Conservation (phyloP, 148 eudicot genomes). For the Pharnaceum exiguum region DNA sequence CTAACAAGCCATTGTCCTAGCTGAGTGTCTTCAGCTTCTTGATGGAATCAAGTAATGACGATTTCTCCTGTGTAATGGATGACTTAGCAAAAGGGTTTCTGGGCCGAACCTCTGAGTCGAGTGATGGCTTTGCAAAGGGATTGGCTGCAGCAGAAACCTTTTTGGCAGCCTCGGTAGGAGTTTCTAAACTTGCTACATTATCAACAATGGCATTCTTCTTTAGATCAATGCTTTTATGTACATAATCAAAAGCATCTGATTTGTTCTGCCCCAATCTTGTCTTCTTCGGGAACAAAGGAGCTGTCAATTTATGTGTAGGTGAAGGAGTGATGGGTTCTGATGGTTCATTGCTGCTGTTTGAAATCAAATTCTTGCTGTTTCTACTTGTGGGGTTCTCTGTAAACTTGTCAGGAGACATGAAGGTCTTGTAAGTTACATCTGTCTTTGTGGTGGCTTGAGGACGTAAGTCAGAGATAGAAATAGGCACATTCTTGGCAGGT, state of each 20-base stretch:
- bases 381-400: conserved; percentile 10
- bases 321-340: conserved; percentile 40
- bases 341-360: conserved; percentile 32
- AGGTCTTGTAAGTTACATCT: conserved; percentile 11
- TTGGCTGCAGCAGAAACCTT: conserved; percentile 44
- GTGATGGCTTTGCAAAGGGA: conserved; percentile 39
- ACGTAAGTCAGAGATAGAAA: conserved; percentile 17
- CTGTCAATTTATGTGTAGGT: conserved; percentile 27
- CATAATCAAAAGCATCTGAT: conserved; percentile 21
- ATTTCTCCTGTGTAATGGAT: conserved; percentile 41
- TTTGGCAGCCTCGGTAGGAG: conserved; percentile 19
- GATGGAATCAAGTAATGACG: conserved; percentile 72
- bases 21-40: conserved; percentile 54
- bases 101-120: conserved; percentile 29
- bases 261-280: conserved; percentile 21
- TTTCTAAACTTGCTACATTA: conserved; percentile 25
- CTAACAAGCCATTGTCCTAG: conserved; percentile 22
- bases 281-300: conserved; percentile 50
- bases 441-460: conserved; percentile 18
- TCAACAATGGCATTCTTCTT: conserved; percentile 19
- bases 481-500: conserved; percentile 18
- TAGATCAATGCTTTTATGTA: conserved; percentile 17
- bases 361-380: conserved; percentile 26
- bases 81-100: conserved; percentile 86
- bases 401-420: conserved; percentile 16